These are phyloP conservation scores for Colletotrichum aenigma DNA, from an alignment of 2,329 filamentous ascomycete genomes.

Conservation along the genomic window DNA sequence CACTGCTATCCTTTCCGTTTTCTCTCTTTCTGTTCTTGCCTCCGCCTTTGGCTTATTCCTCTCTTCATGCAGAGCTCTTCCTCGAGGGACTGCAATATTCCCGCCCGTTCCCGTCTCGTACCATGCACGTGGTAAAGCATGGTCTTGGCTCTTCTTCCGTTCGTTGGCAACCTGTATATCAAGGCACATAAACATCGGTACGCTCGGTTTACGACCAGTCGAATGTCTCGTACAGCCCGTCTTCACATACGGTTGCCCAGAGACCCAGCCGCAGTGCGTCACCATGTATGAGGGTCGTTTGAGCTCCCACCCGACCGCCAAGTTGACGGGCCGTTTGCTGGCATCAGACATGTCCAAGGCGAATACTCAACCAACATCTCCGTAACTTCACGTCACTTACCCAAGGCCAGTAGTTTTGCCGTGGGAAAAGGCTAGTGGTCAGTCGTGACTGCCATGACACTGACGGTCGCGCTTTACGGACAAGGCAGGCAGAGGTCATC, in stretches of 20 bases:
- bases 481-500: not conserved
- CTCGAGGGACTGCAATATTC: not conserved
- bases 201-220: not conserved
- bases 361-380: not conserved
- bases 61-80: not conserved
- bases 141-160: not conserved
- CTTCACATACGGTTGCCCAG: not conserved
- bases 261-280: not conserved
- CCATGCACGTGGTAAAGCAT: not conserved
- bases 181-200: not conserved
- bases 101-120: not conserved
- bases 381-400: not conserved
- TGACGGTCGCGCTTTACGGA: not conserved
- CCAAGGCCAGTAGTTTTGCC: not conserved
- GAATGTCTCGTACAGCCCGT: not conserved
- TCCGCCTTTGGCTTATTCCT: not conserved
- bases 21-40: not conserved
- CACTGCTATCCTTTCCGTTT: not conserved
- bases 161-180: not conserved
- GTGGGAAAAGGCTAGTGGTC: not conserved
- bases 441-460: not conserved
- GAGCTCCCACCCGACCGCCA: not conserved
- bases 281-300: not conserved
- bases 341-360: not conserved
- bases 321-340: not conserved